Evolutionary conservation across 371 early-diverging fungal species (phyloP), one percentile per base, ranked within the genome.

Genomic region (Lichtheimia corymbifera): DNA sequence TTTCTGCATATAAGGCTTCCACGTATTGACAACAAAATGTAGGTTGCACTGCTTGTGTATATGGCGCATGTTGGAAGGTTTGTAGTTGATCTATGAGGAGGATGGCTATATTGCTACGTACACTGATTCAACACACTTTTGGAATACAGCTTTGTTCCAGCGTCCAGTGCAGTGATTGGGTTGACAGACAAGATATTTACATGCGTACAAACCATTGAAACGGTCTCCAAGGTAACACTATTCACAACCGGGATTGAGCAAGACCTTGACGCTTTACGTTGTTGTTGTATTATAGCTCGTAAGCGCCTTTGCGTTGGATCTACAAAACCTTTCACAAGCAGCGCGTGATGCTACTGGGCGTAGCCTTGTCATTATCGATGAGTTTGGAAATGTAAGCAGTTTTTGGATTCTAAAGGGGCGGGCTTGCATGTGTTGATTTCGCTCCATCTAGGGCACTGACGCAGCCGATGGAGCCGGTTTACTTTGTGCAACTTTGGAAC

Each of bases 111-210:
- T 22, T 22, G 2, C 22, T 22, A 22, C 22, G 22, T 22, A 28
- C 4, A 28, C 35, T 35, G 2, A 35, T 11, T 9, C 7, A 6
- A 6, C 30, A 30, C 7, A 30, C 30, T 5, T 95, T 94, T 53
- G 70, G 86, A 2, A 93, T 93, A 1, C 73, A 81, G 87, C 62
- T 98, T 90, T 80, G 95, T 99, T 4, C 97, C 99, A 7, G 97
- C 97, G 0, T 74, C 81, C 5, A 61, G 73, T 15, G 97, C 96
- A 0, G 65, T 63, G 4, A 75, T 99, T 53, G 95, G 97, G 0
- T 74, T 99, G 0, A 91, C 94, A 0, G 96, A 99, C 66, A 85
- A 85, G 53, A 83, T 99, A n/a, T 93, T 93, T 67, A 86, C 96
- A 13, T 83, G 99, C 56, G 60, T 83, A 17, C 84, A 84, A 49